These are phyloP conservation scores for Falciphora oryzae DNA, from an alignment of 2,329 filamentous ascomycete genomes.

Conservation along the genomic window DNA sequence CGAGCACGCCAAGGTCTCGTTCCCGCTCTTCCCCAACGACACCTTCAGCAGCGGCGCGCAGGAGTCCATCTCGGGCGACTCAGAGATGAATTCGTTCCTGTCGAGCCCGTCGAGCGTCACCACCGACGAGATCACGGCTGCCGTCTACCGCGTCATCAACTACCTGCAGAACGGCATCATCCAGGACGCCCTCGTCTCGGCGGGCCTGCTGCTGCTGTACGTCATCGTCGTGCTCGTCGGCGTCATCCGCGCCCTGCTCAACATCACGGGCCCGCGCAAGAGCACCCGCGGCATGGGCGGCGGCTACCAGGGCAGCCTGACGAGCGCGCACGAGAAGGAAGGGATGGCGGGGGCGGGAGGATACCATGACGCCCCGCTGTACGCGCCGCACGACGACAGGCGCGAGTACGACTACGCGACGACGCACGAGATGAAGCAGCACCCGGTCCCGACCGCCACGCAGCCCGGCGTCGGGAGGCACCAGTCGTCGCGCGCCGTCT, in stretches of 20 bases:
- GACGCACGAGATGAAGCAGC: neutral
- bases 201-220: conserved; percentile 69
- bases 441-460: neutral
- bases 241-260: conserved; percentile 37
- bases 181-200: conserved; percentile 75
- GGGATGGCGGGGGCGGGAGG: neutral
- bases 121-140: conserved; percentile 74
- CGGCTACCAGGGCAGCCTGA: neutral
- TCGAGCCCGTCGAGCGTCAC: conserved; percentile 68
- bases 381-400: neutral
- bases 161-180: conserved; percentile 63
- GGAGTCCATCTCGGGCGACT: conserved; percentile 51
- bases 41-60: conserved; percentile 78
- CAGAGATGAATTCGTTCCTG: conserved; percentile 64
- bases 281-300: conserved; percentile 1
- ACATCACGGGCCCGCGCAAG: conserved; percentile 7
- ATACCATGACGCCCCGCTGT: neutral
- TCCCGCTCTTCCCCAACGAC: conserved; percentile 73
- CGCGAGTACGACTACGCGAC: neutral
- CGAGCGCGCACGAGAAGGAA: neutral
- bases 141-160: conserved; percentile 63
- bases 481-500: neutral
- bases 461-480: neutral
- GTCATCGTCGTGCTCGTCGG: conserved; percentile 52
- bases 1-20: conserved; percentile 75